Conservation (phyloP, 768 basidiomycete species). For the Strobilomyces echinocephalus region DNA sequence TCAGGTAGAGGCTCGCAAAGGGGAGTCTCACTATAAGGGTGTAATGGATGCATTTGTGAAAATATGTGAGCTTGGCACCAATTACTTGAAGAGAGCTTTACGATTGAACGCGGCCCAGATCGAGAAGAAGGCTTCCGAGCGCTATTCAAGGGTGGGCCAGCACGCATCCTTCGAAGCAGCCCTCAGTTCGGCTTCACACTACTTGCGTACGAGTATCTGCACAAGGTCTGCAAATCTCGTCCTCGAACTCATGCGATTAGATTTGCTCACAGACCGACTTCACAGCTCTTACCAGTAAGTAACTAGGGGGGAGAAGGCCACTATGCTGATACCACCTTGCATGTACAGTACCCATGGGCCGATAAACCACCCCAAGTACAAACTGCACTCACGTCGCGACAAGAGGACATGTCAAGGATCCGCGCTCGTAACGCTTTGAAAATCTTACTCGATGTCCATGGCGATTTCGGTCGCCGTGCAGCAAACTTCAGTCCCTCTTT, state of each 20-base stretch:
- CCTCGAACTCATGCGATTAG: neutral
- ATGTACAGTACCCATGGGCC: conserved; percentile 74
- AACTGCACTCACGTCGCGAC: conserved; percentile 64
- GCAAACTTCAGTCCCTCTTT: conserved; percentile 31
- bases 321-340: conserved; percentile 3
- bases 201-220: conserved; percentile 72
- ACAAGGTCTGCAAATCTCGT: conserved; percentile 44
- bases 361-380: conserved; percentile 62
- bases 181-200: conserved; percentile 94
- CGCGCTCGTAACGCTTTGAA: conserved; percentile 94
- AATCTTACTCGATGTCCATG: conserved; percentile 83
- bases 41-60: conserved; percentile 82
- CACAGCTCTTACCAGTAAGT: conserved; percentile 32
- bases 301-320: neutral
- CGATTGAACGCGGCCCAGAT: conserved; percentile 39
- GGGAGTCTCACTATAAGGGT: conserved; percentile 90
- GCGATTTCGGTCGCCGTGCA: conserved; percentile 73
- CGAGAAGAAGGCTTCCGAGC: conserved; percentile 86
- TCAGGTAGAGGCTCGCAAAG: conserved; percentile 88
- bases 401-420: conserved; percentile 81
- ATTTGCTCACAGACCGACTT: neutral
- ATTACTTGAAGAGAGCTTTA: conserved; percentile 9
- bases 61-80: conserved; percentile 63
- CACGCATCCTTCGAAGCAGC: conserved; percentile 82
- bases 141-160: conserved; percentile 88